Percentiles rank a stretch among this genome's conserved stretches.
phyloP scores from a whole-genome alignment of 306 rosid species.

The Quercus robur region DNA sequence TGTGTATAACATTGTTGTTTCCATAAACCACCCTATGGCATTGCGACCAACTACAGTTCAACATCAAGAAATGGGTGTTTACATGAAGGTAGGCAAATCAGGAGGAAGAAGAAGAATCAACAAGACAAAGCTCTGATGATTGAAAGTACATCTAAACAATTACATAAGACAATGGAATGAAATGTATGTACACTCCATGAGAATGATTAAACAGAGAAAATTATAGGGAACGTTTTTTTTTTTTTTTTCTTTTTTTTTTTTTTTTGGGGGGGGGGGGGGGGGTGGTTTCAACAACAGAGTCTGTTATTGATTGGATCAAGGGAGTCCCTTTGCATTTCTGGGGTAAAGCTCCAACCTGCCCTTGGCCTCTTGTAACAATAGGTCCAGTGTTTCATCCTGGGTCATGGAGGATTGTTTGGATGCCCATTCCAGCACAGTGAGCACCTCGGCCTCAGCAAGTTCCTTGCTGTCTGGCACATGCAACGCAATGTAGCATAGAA shows the following conservation, averaged over 20 bases:
- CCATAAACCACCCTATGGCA: no score
- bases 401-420: slow-evolving; percentile 68
- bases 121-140: background rate
- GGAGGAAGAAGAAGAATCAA: background rate
- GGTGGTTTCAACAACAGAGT: background rate
- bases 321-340: slow-evolving; percentile 74
- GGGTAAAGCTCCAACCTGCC: slow-evolving; percentile 86
- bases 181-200: slow-evolving; percentile 49
- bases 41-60: no score
- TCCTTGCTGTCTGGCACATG: slow-evolving; percentile 90
- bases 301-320: slow-evolving; percentile 38
- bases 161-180: slow-evolving; percentile 12
- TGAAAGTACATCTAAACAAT: slow-evolving; percentile 3
- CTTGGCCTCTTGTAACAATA: slow-evolving; percentile 68
- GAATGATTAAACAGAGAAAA: slow-evolving; percentile 23
- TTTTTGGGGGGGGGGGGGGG: background rate
- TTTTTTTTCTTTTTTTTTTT: slow-evolving; percentile 1
- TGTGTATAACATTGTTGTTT: no score
- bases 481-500: slow-evolving; percentile 75
- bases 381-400: slow-evolving; percentile 46
- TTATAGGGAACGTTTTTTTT: background rate
- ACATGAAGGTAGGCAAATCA: background rate
- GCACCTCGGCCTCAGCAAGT: slow-evolving; percentile 73
- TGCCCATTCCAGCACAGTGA: slow-evolving; percentile 84
- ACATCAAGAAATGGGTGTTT: background rate